Base-by-base conservation (phyloP, 2,329 filamentous ascomycete species). In the Huntiella savannae region DNA sequence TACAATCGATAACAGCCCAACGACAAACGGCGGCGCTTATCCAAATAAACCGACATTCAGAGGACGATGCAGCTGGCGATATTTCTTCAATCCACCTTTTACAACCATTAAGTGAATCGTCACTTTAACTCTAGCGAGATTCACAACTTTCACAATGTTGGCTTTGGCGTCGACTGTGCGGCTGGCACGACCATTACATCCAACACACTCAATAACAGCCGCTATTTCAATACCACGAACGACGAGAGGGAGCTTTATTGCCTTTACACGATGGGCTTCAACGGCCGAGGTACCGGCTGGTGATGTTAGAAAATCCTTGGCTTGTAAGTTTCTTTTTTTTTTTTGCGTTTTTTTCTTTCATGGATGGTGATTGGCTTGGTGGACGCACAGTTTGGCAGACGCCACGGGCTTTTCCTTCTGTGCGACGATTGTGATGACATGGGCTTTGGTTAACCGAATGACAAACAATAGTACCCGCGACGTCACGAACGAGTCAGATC, bases 401-500 rank as follows among this genome's bases (percentile, higher is more conserved):
- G 22, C 22, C 22, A 28, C 22, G 22, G 22, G 22, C 22, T 28
- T 28, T 28, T 28, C 22, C 7, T 28, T 28, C 22, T 28, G 22
- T 28, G 8, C 7, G 22, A 28, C 22, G 8, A 28, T 28, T 28
- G 10, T 28, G 6, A 28, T 28, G 22, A 28, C 22, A 28, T 28
- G 22, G 22, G 22, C 22, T 28, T 28, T 28, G 22, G 22, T 10
- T 28, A 28, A 28, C 22, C 8, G 22, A 28, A 28, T 28, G 22
- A 28, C 42, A 19, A 15, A 37, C 46, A 16, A 36, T 51, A 69
- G 65, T 72, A 28, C 57, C 63, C 1, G 70, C 73, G 5, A 63
- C 71, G 48, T 68, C 84, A 42, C 77, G 91, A 53, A 84, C 81
- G 66, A 98, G 92, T 63, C 82, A 92, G 54, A 87, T 98, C 55